phyloP scores from a whole-genome alignment of 257 asterid species.

The Fraxinus excelsior region DNA sequence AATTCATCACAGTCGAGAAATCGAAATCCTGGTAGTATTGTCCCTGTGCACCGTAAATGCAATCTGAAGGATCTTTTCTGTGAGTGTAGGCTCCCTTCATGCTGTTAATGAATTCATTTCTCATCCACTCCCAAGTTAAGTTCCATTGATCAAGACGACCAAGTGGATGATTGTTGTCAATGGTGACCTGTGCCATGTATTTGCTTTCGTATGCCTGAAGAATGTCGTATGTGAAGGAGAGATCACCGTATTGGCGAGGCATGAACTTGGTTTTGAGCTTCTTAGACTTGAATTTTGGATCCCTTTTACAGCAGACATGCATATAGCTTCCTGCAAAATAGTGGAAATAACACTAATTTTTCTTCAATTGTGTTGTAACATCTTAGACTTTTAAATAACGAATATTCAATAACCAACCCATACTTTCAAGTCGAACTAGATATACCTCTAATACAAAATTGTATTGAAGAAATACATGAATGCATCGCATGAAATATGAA shows the following conservation, averaged over 20 bases:
- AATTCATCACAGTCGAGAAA: constrained; percentile 69
- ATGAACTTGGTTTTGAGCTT: constrained; percentile 42
- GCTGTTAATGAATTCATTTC: constrained; percentile 77
- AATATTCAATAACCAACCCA: not conserved
- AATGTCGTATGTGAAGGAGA: constrained; percentile 73
- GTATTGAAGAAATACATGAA: not conserved
- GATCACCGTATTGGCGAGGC: constrained; percentile 65
- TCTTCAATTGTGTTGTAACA: not conserved
- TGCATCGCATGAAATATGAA: not conserved
- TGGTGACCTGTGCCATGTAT: constrained; percentile 79
- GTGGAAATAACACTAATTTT: not conserved
- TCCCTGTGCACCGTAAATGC: constrained; percentile 89
- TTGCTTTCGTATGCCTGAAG: constrained; percentile 59
- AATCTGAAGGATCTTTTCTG: constrained; percentile 65
- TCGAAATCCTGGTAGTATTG: constrained; percentile 71
- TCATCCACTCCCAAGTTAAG: constrained; percentile 96
- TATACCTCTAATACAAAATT: not conserved
- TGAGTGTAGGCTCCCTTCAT: constrained; percentile 87
- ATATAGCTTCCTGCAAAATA: constrained; percentile 52
- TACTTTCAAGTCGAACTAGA: not conserved
- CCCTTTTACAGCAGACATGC: constrained; percentile 75
- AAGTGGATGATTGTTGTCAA: constrained; percentile 76
- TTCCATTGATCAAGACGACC: constrained; percentile 98
- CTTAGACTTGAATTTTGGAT: constrained; percentile 70
- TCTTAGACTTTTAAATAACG: not conserved